These are phyloP conservation scores for Periconia sp. DNA, from an alignment of 2,329 filamentous ascomycete species.

Conservation along the genomic window DNA sequence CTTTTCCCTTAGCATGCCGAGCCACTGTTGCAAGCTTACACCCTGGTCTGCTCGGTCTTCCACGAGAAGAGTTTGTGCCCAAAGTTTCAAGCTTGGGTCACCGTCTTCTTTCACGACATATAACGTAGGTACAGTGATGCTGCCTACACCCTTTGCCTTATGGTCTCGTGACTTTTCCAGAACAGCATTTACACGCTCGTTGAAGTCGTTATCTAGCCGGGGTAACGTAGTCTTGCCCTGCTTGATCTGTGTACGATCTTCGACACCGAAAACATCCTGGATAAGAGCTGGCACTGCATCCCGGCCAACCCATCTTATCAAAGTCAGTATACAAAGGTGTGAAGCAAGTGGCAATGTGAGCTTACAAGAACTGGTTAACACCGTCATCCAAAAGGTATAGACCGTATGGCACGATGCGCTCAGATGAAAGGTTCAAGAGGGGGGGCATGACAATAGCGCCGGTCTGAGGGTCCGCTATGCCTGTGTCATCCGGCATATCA, in stretches of 20 bases:
- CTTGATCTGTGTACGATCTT: conserved; percentile 80
- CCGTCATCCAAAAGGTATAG: conserved; percentile 96
- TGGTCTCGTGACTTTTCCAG: conserved; percentile 91
- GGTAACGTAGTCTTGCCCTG: conserved; percentile 89
- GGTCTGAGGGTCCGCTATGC: conserved; percentile 79
- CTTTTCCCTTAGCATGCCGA: conserved; percentile 92
- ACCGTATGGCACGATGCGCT: conserved; percentile 83
- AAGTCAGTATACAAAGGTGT: conserved; percentile 4
- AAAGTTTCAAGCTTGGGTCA: conserved; percentile 90
- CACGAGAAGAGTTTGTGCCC: conserved; percentile 93
- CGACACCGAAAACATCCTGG: conserved; percentile 84
- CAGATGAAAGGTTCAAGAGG: conserved; percentile 81
- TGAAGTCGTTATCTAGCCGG: conserved; percentile 93
- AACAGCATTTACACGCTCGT: conserved; percentile 73
- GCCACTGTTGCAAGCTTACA: conserved; percentile 89
- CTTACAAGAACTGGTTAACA: conserved; percentile 84
- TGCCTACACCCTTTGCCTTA: conserved; percentile 82
- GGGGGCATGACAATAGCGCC: conserved; percentile 89
- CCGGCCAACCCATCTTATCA: conserved; percentile 75
- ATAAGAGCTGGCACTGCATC: conserved; percentile 90
- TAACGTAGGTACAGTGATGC: conserved; percentile 87
- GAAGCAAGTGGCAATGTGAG: not conserved
- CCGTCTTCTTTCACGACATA: conserved; percentile 95
- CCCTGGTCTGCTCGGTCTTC: conserved; percentile 95
- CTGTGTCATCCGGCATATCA: conserved; percentile 94